Evolutionary conservation across 2,329 filamentous ascomycete genomes (phyloP).

Genomic region (Whalleya microplaca): DNA sequence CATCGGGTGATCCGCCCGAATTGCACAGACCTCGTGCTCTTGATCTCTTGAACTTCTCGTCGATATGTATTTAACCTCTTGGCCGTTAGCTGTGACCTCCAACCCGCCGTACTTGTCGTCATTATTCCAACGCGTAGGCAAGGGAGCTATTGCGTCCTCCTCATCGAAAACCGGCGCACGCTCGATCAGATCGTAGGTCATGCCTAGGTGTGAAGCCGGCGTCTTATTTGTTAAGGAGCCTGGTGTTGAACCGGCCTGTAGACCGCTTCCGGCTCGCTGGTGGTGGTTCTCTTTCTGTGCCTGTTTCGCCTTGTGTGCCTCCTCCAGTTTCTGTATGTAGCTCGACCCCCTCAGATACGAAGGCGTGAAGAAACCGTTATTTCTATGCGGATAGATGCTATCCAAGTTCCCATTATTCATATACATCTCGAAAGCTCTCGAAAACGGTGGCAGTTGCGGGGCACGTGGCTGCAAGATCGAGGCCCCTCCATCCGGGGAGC

Average conservation of each 20-base stretch:
- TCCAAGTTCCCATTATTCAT: slow-evolving; percentile 36
- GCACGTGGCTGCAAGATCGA: slow-evolving; percentile 32
- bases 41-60: slow-evolving; percentile 52
- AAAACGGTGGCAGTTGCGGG: slow-evolving; percentile 50
- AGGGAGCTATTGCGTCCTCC: slow-evolving; percentile 61
- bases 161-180: slow-evolving; percentile 65
- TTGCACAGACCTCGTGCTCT: slow-evolving; percentile 77
- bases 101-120: slow-evolving; percentile 74
- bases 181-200: slow-evolving; percentile 85
- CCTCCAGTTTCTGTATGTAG: slow-evolving; percentile 76
- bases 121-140: slow-evolving; percentile 84
- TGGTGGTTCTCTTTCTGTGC: slow-evolving; percentile 53
- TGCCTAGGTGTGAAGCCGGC: slow-evolving; percentile 69
- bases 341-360: slow-evolving; percentile 80
- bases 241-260: slow-evolving; percentile 24
- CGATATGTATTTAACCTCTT: slow-evolving; percentile 67
- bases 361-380: slow-evolving; percentile 72
- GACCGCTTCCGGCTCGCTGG: slow-evolving; percentile 37
- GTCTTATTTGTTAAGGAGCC: slow-evolving; percentile 59
- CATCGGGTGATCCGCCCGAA: slow-evolving; percentile 85
- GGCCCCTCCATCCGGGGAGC: slow-evolving; percentile 30
- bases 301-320: slow-evolving; percentile 66
- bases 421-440: slow-evolving; percentile 57
- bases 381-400: slow-evolving; percentile 33
- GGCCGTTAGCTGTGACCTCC: slow-evolving; percentile 74